Base-by-base conservation (phyloP, 768 basidiomycete genomes). In the Mycena metata region DNA sequence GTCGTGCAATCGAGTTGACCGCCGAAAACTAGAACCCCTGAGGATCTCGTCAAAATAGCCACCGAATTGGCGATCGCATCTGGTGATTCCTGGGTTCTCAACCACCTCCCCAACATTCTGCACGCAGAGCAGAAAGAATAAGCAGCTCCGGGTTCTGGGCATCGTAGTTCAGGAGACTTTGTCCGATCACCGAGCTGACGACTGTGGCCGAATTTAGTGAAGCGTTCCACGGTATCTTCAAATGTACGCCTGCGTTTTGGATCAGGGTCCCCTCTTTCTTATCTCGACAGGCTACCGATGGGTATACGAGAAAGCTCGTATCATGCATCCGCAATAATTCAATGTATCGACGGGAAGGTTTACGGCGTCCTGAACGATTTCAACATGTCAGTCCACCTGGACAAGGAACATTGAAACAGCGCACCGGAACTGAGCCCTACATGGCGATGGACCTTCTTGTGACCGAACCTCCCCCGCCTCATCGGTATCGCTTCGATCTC, bases 171-270 rank as follows among this genome's bases (percentile, higher is more conserved):
- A 58, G 41, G 64, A 11, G 21, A 35, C 56, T 65, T 11, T 17
- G 16, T 33, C 56, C 63, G 9, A 72, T 72, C 45, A 76, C 70
- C 51, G 78, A 79, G 42, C 73, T 77, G 51, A 56, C 43, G 46
- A 49, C 39, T 24, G 64, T 50, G 30, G 54, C 51, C 51, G 36
- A 60, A 39, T 61, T 66, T 52, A 41, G 47, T 13, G 39, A 58
- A 45, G 64, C 56, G n/a, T 65, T 58, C 21, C 39, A 5, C 15
- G 64, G 47, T 16, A 39, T 60, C 5, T 60, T 60, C 51, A 60
- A 60, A 46, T 66, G 65, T 66, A 60, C 43, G 65, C 43, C 42
- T 36, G 9, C 16, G 1, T 33, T 59, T 51, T 51, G 35, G 9
- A 46, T 52, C 35, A 19, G 8, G 19, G 42, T 46, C 41, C 33